Conservation (phyloP, 805 yeast genomes). For the Ogataea trehalophila region DNA sequence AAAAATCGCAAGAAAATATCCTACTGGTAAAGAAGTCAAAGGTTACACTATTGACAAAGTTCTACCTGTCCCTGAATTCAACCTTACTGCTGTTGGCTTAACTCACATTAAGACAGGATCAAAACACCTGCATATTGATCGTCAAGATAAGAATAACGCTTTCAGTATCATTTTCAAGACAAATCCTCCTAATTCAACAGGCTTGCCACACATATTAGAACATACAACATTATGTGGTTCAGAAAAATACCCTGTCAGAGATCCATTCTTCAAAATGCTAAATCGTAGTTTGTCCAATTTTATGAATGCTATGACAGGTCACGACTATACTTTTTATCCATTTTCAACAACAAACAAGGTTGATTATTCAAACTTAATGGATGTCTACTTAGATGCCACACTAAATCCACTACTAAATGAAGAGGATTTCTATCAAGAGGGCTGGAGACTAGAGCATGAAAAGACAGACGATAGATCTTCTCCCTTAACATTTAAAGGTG, state of each 20-base stretch:
- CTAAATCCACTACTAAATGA: slow-evolving; percentile 72
- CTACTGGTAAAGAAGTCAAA: slow-evolving; percentile 55
- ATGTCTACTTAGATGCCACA: slow-evolving; percentile 84
- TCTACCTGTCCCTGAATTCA: slow-evolving; percentile 72
- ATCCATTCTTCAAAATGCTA: slow-evolving; percentile 96
- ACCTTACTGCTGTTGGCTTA: slow-evolving; percentile 71
- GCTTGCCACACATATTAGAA: slow-evolving; percentile 93
- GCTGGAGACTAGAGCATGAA: slow-evolving; percentile 90
- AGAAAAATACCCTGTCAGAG: slow-evolving; percentile 84
- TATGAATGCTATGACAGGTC: slow-evolving; percentile 99
- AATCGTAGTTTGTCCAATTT: slow-evolving; percentile 91
- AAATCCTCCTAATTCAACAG: slow-evolving; percentile 91
- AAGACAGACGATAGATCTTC: slow-evolving; percentile 50
- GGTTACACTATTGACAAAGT: slow-evolving; percentile 67
- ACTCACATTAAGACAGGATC: slow-evolving; percentile 68
- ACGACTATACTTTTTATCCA: slow-evolving; percentile 92
- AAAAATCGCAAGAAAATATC: slow-evolving; percentile 41
- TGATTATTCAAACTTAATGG: slow-evolving; percentile 80
- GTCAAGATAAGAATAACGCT: slow-evolving; percentile 80
- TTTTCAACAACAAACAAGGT: slow-evolving; percentile 87
- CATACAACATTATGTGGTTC: slow-evolving; percentile 97
- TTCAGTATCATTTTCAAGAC: slow-evolving; percentile 89
- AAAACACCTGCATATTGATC: slow-evolving; percentile 78
- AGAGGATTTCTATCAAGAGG: slow-evolving; percentile 90
- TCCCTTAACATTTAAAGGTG: slow-evolving; percentile 82